Evolutionary conservation across 495 filamentous ascomycete genomes (phyloP), one percentile per base, ranked within the genome.

Genomic region (Achaetomiella virescens): DNA sequence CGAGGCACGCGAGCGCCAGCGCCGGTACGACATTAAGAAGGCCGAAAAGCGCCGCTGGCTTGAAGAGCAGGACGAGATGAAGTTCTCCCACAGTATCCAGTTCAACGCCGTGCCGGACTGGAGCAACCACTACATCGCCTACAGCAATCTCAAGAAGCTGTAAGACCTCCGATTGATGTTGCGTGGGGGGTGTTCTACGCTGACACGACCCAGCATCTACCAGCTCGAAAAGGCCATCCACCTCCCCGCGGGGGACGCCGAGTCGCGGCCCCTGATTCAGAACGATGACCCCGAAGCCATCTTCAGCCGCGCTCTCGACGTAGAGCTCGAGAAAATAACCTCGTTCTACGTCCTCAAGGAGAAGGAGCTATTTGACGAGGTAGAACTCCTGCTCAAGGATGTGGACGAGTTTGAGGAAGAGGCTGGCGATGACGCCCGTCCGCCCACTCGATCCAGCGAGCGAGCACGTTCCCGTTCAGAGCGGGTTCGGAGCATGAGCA

Each of bases 21-120:
- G 48, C 31, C 41, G 62, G 48, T 57, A 64, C 40, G 57, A 68
- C 59, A 53, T 61, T 10, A 77, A 72, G 66, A 68, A 70, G n/a
- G 70, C 68, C 46, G 70, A 70, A 60, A 81, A 82, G 72, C 74
- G 72, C 61, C 63, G 71, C 47, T 75, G 79, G 75, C 78, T 85
- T 41, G 78, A 81, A 56, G 70, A 81, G 66, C 81, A 75, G 50
- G 82, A 84, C 85, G 90, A 91, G 60, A 99, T 99, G 93, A 97
- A 97, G 82, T 99, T 99, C 79, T 97, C 93, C 47, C 93, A 97
- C 68, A 97, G 95, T 73, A 84, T 99, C 61, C 93, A 99, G 75
- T 99, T 99, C 74, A 99, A 99, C 73, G 90, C 93, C 53, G 95
- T 99, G 54, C 93, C 95, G 20, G 93, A 99, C 68, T 99, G 93